Percentiles rank a stretch among this genome's conserved stretches.
phyloP scores from a whole-genome alignment of 163 green algal genomes.

The Chlorella variabilis region DNA sequence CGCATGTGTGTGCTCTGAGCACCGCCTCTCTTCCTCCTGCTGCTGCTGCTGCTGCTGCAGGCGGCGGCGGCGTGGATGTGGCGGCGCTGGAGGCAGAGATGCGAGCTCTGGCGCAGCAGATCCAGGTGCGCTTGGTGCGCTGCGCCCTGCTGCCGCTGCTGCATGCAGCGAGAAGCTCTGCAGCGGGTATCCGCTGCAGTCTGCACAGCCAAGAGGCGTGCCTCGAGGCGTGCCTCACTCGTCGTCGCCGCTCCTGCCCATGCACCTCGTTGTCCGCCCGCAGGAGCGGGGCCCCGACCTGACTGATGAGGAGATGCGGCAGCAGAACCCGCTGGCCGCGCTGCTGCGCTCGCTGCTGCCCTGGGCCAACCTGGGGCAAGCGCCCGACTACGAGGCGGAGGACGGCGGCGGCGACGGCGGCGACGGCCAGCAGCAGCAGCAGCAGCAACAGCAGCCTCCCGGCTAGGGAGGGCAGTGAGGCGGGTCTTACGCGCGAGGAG shows the following conservation, averaged over 20 bases:
- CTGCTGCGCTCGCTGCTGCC: conserved; percentile 80
- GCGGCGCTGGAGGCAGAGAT: conserved; percentile 17
- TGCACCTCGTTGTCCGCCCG: not conserved
- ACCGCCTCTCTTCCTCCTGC: no score
- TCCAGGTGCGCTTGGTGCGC: conserved; percentile 3
- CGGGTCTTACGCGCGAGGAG: not conserved
- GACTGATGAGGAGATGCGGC: conserved; percentile 62
- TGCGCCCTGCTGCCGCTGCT: not conserved
- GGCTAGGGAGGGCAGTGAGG: not conserved
- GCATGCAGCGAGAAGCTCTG: not conserved
- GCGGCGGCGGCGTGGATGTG: not conserved
- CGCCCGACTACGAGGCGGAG: conserved; percentile 26
- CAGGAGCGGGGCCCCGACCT: conserved; percentile 29
- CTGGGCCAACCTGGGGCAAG: conserved; percentile 66
- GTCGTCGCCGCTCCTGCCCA: no score
- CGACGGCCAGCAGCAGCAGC: not conserved
- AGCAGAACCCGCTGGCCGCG: conserved; percentile 62
- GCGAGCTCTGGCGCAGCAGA: conserved; percentile 10
- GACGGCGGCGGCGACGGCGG: not conserved
- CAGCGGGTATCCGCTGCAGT: conserved; percentile 7
- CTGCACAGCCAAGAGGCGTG: no score
- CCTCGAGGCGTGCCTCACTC: no score
- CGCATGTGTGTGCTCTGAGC: no score
- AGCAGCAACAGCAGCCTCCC: conserved; percentile 6
- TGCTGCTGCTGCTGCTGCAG: not conserved